Percentiles rank a stretch among this genome's conserved stretches.
Evolutionary conservation across 225 moss, liverwort and hornwort species (phyloP).

Genomic region (Ulota crispa): DNA sequence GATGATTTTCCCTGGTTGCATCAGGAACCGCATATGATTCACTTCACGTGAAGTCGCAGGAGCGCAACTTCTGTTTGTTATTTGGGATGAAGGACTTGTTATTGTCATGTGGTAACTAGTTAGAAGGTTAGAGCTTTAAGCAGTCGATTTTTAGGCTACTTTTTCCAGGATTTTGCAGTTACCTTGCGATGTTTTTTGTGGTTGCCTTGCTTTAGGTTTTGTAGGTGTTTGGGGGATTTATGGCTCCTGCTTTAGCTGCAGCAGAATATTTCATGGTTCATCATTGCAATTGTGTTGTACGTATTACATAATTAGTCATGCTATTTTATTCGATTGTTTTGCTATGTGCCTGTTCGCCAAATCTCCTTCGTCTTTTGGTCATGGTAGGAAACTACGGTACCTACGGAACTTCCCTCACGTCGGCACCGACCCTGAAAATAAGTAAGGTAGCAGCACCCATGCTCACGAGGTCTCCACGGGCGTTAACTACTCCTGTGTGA

Average conservation of each 20-base stretch:
- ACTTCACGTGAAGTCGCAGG: constrained; percentile 19
- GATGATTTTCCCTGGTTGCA: not conserved
- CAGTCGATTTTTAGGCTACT: not conserved
- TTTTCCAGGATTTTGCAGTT: constrained; percentile 15
- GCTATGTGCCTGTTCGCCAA: not conserved
- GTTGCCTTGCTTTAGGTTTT: not conserved
- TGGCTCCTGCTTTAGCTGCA: not conserved
- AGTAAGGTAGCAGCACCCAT: no score
- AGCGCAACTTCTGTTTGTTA: not conserved
- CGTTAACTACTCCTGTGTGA: no score
- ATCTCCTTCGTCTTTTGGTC: not conserved
- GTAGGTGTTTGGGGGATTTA: constrained; percentile 13
- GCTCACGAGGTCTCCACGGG: no score
- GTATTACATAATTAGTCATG: constrained; percentile 26
- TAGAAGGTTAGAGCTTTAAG: not conserved
- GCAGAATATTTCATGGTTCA: constrained; percentile 14
- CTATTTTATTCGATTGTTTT: not conserved
- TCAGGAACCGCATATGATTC: not conserved
- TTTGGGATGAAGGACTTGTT: not conserved
- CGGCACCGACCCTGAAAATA: not conserved
- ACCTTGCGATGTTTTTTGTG: constrained; percentile 15
- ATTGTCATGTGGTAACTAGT: not conserved
- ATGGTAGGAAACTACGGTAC: not conserved
- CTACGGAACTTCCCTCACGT: not conserved
- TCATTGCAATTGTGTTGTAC: constrained; percentile 31